Percentiles rank a stretch among this genome's conserved stretches.
These are phyloP conservation scores for Boeremia exigua DNA, from an alignment of 2,329 filamentous ascomycete species.

Conservation along the genomic window DNA sequence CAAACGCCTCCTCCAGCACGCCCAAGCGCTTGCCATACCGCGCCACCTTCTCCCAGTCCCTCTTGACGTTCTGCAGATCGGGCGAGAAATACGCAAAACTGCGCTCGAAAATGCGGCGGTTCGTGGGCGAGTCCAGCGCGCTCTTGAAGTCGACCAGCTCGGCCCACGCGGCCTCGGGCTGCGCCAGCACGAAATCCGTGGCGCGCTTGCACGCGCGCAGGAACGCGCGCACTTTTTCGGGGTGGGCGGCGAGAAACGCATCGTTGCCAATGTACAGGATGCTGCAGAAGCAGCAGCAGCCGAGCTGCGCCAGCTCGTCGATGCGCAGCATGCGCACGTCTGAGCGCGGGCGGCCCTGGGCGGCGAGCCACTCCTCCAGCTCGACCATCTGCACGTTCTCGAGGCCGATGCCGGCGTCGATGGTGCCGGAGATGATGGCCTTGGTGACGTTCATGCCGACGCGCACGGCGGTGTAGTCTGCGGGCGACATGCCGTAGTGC, in stretches of 20 bases:
- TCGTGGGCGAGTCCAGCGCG: constrained; percentile 69
- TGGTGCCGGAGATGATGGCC: constrained; percentile 74
- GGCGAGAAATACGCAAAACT: constrained; percentile 78
- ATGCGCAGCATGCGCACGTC: constrained; percentile 84
- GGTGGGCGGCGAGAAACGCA: constrained; percentile 68
- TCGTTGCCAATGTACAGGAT: constrained; percentile 84
- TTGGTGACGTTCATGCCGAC: constrained; percentile 84
- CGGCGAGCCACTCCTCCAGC: constrained; percentile 74
- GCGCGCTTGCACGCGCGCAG: constrained; percentile 75
- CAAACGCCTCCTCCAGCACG: constrained; percentile 68
- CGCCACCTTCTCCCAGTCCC: constrained; percentile 81
- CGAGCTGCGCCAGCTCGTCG: constrained; percentile 78
- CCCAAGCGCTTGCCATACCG: constrained; percentile 76
- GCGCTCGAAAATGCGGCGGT: constrained; percentile 81
- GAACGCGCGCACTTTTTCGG: constrained; percentile 70
- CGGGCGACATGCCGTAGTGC: constrained; percentile 75
- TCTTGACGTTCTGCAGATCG: constrained; percentile 74
- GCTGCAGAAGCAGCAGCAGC: constrained; percentile 84
- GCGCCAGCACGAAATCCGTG: constrained; percentile 72
- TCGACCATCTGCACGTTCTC: constrained; percentile 87
- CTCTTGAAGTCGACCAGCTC: constrained; percentile 77
- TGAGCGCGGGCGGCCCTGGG: constrained; percentile 65
- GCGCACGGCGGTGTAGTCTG: constrained; percentile 76
- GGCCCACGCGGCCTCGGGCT: constrained; percentile 68
- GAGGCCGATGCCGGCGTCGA: constrained; percentile 77